Conservation (phyloP, 2,329 filamentous ascomycete species). For the Fusarium tricinctum region DNA sequence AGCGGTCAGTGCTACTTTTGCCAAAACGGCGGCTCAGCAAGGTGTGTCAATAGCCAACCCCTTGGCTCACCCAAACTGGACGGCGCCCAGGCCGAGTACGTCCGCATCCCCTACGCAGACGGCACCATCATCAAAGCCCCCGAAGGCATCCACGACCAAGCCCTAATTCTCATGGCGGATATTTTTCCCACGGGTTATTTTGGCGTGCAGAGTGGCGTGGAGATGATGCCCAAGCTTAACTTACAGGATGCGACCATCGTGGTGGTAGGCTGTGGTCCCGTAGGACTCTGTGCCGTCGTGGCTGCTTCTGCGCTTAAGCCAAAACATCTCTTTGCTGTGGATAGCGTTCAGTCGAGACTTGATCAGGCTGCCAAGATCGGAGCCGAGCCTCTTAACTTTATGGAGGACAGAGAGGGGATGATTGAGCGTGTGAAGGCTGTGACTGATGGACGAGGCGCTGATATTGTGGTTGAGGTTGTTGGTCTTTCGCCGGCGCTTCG, state of each 20-base stretch:
- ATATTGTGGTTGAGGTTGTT: constrained; percentile 87
- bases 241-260: constrained; percentile 74
- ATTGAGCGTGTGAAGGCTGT: constrained; percentile 77
- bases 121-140: constrained; percentile 80
- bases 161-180: constrained; percentile 89
- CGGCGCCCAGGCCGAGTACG: constrained; percentile 85
- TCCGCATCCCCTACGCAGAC: constrained; percentile 85
- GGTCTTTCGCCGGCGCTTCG: constrained; percentile 76
- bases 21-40: constrained; percentile 78
- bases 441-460: constrained; percentile 84
- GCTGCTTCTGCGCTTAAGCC: constrained; percentile 81
- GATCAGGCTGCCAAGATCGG: constrained; percentile 80
- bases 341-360: constrained; percentile 81
- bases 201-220: constrained; percentile 83
- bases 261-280: constrained; percentile 85
- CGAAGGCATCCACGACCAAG: constrained; percentile 75
- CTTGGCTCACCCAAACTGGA: constrained; percentile 80
- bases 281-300: constrained; percentile 86
- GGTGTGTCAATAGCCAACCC: constrained; percentile 77
- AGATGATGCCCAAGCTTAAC: constrained; percentile 62
- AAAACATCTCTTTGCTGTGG: constrained; percentile 81
- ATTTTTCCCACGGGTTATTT: constrained; percentile 92
- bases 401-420: constrained; percentile 74
- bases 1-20: constrained; percentile 84
- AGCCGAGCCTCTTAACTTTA: constrained; percentile 86